phyloP scores from a whole-genome alignment of 2,329 filamentous ascomycete genomes.

The Thermoascus crustaceus region DNA sequence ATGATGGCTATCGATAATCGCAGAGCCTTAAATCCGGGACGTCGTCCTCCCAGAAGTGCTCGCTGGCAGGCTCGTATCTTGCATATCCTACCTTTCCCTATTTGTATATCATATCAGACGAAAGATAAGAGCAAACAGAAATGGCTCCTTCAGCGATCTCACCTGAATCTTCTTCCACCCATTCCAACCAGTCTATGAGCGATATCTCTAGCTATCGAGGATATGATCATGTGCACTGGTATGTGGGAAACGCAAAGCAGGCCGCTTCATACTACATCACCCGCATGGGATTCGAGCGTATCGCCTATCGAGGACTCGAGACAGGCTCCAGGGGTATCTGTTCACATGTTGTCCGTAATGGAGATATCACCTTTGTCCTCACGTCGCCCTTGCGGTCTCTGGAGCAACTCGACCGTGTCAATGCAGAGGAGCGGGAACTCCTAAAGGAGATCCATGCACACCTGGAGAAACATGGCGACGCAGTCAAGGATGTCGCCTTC shows the following conservation, averaged over 20 bases:
- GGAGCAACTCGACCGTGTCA: conserved; percentile 52
- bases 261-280: conserved; percentile 81
- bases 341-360: conserved; percentile 59
- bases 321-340: conserved; percentile 74
- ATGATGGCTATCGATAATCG: not conserved
- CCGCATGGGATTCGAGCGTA: conserved; percentile 73
- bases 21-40: not conserved
- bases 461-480: conserved; percentile 81
- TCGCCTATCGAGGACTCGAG: conserved; percentile 83
- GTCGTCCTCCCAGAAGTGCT: not conserved
- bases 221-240: conserved; percentile 93
- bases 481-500: conserved; percentile 90
- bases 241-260: conserved; percentile 94
- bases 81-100: no score
- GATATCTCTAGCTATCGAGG: conserved; percentile 52
- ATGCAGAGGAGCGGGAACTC: conserved; percentile 52
- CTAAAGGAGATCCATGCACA: conserved; percentile 72
- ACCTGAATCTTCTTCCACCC: conserved; percentile 22
- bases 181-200: conserved; percentile 9
- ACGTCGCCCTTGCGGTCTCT: conserved; percentile 48
- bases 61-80: no score
- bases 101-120: no score
- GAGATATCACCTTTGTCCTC: conserved; percentile 36
- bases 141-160: conserved; percentile 21
- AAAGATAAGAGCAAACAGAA: no score